phyloP scores from a whole-genome alignment of 2,329 filamentous ascomycete genomes.

The Neonectria faginata region DNA sequence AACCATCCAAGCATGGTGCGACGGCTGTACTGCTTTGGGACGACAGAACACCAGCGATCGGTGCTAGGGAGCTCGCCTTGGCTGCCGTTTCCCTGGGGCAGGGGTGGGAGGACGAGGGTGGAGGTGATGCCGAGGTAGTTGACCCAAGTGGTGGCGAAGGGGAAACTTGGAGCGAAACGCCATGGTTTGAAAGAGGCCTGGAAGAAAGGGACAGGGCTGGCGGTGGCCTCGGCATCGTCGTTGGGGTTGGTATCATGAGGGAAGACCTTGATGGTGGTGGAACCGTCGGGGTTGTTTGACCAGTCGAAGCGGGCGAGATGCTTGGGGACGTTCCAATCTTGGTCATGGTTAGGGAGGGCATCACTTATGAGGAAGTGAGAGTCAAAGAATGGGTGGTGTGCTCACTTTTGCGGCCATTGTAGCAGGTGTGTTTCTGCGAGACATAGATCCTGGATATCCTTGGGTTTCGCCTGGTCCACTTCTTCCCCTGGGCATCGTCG shows the following conservation, averaged over 20 bases:
- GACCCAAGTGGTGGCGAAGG: constrained; percentile 54
- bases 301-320: constrained; percentile 65
- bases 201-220: constrained; percentile 57
- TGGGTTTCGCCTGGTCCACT: constrained; percentile 48
- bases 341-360: background rate
- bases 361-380: background rate
- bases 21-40: constrained; percentile 48
- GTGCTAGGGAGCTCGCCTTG: constrained; percentile 60
- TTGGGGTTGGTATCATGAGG: constrained; percentile 54
- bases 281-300: constrained; percentile 50
- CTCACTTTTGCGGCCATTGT: constrained; percentile 64
- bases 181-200: constrained; percentile 58
- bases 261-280: constrained; percentile 57
- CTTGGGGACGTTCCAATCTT: constrained; percentile 68
- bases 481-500: constrained; percentile 50
- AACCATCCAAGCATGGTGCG: constrained; percentile 58
- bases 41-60: constrained; percentile 57
- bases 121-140: constrained; percentile 57
- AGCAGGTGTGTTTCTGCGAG: constrained; percentile 63
- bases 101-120: constrained; percentile 61
- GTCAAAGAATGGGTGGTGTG: constrained; percentile 14
- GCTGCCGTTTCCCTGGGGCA: constrained; percentile 55
- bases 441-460: constrained; percentile 67
- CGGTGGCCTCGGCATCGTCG: constrained; percentile 48
- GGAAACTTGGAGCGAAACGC: constrained; percentile 57